Evolutionary conservation across 2,329 filamentous ascomycete genomes (phyloP), one percentile per base, ranked within the genome.

Genomic region (Fusarium brachygibbosum): DNA sequence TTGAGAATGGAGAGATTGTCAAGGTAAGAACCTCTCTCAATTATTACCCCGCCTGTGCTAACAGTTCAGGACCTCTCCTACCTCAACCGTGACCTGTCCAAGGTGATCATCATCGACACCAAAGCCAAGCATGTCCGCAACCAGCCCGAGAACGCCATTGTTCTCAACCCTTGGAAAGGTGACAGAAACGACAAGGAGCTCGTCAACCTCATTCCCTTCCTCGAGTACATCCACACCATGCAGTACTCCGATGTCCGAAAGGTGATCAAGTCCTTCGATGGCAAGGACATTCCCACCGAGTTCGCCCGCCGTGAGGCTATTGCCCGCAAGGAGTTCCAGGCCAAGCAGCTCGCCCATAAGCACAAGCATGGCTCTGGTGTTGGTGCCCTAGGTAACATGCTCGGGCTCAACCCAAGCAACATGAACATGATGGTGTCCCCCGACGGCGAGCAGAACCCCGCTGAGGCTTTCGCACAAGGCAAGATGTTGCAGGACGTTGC

Each of bases 401-500:
- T 98, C 8, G 95, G 95, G 23, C 85, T 98, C 69, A 96, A 95
- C 79, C 86, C 89, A 2, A 84, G 82, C 73, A 87, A 86, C 73
- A 88, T 89, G 86, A 89, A 82, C 77, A 84, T 87, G 76, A 87
- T 87, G 82, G 85, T 87, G 58, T 77, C 81, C 3, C 81, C 82
- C 4, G 90, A 92, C 49, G 90, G 93, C 50, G 91, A 94, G 77
- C 85, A 88, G 68, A 89, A 86, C 72, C 86, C 92, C 1, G 86
- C 87, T 3, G 93, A 97, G 77, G 93, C 92, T 14, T 88, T 96
- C 66, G 90, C 92, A 4, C 90, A 97, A 80, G 96, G 95, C 74
- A 99, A 98, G 87, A 98, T 98, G 93, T 84, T 98, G 71, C 94
- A 94, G 81, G 96, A 99, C 77, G 90, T 97, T 79, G 94, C 96